Evolutionary conservation across 768 basidiomycete species (phyloP).

Genomic region (Kwoniella newhampshirensis): DNA sequence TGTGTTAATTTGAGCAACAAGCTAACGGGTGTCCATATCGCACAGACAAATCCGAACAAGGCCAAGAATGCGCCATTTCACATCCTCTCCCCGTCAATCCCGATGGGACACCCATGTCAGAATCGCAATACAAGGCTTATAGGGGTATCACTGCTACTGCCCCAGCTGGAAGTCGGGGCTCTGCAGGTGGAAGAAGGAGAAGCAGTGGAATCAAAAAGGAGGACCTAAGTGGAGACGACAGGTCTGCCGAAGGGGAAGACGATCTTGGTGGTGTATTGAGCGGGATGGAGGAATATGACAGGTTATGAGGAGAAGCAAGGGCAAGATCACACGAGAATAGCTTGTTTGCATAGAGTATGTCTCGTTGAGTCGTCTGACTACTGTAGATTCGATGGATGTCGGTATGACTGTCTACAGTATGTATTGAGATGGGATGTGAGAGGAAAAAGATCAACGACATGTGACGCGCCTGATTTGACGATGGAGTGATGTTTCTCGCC

Average conservation of each 20-base stretch:
- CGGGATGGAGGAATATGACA: conserved; percentile 47
- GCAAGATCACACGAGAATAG: background rate
- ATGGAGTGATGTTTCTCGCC: no score
- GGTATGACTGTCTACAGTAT: no score
- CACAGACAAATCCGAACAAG: conserved; percentile 74
- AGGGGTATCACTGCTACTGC: conserved; percentile 24
- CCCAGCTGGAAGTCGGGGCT: background rate
- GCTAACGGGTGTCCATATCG: background rate
- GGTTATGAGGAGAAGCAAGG: conserved; percentile 14
- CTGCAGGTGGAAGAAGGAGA: conserved; percentile 13
- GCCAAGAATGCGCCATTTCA: conserved; percentile 67
- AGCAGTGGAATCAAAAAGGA: conserved; percentile 16
- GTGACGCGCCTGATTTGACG: no score
- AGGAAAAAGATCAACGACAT: no score
- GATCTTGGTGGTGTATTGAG: conserved; percentile 28
- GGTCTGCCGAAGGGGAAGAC: conserved; percentile 27
- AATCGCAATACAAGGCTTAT: conserved; percentile 50
- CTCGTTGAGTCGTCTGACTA: no score
- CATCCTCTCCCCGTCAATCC: conserved; percentile 54
- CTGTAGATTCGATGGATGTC: no score
- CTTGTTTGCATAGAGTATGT: no score
- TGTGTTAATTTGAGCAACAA: no score
- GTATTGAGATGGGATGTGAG: no score
- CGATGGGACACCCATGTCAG: conserved; percentile 49
- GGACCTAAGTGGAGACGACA: conserved; percentile 19